Percentiles rank a stretch among this genome's conserved stretches.
Conservation (phyloP, 371 early-diverging fungal species). For the Rhizomucor miehei region DNA sequence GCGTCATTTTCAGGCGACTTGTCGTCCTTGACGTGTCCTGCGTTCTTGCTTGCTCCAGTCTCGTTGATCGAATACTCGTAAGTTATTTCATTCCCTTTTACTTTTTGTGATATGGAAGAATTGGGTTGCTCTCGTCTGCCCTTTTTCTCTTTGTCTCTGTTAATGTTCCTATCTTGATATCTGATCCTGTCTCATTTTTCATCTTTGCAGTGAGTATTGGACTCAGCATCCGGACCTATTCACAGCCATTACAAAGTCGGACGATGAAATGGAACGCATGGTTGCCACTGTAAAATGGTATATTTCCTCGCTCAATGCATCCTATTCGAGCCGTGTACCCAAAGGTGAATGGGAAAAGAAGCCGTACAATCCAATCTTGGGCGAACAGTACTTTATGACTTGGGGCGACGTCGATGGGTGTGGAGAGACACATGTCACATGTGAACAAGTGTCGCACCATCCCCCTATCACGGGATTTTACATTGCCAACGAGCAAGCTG, state of each 20-base stretch:
- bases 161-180: no score
- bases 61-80: conserved; percentile 78
- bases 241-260: conserved; percentile 59
- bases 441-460: conserved; percentile 78
- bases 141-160: no score
- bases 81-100: conserved; percentile 14
- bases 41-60: conserved; percentile 68
- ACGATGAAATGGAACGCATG: conserved; percentile 65
- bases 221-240: conserved; percentile 72
- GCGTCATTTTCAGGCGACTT: conserved; percentile 77
- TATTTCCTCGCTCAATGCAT: conserved; percentile 75
- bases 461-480: conserved; percentile 72
- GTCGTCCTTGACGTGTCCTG: conserved; percentile 72
- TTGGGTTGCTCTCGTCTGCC: no score
- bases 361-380: conserved; percentile 81
- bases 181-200: conserved; percentile 2
- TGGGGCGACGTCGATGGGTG: conserved; percentile 69
- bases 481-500: conserved; percentile 62
- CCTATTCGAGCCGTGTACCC: conserved; percentile 51
- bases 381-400: conserved; percentile 72
- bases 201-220: conserved; percentile 62
- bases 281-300: conserved; percentile 71
- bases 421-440: conserved; percentile 59
- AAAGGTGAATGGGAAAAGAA: conserved; percentile 73
- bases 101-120: no score